Percentiles rank a stretch among this genome's conserved stretches.
phyloP scores from a whole-genome alignment of 768 basidiomycete genomes.

The Sutorius australiensis region DNA sequence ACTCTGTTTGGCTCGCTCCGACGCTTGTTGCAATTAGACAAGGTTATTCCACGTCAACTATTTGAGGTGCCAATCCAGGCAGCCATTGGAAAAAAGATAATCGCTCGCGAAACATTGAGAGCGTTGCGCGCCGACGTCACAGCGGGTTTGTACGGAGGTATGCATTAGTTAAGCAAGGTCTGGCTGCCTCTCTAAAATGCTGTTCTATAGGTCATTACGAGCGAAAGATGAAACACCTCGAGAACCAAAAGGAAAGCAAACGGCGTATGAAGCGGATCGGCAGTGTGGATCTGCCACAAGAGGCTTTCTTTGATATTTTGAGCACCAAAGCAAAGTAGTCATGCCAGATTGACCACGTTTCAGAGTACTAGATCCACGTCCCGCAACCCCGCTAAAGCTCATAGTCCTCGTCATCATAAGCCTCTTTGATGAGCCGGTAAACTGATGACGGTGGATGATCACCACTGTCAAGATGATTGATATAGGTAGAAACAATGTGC shows the following conservation, averaged over 20 bases:
- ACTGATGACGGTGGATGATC: constrained; percentile 96
- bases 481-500: background rate
- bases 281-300: constrained; percentile 86
- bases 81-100: constrained; percentile 77
- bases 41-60: constrained; percentile 87
- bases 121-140: constrained; percentile 91
- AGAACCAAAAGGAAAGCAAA: constrained; percentile 93
- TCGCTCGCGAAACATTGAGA: constrained; percentile 85
- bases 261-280: constrained; percentile 85
- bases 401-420: constrained; percentile 93
- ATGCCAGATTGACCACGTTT: background rate
- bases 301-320: constrained; percentile 92
- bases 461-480: constrained; percentile 51
- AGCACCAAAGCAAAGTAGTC: constrained; percentile 45
- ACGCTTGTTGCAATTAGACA: constrained; percentile 45
- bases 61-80: constrained; percentile 98
- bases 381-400: constrained; percentile 43
- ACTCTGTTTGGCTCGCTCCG: background rate
- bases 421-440: constrained; percentile 87
- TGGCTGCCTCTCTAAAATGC: background rate
- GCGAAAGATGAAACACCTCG: constrained; percentile 84
- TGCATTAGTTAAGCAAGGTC: constrained; percentile 6
- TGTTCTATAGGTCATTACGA: constrained; percentile 72
- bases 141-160: constrained; percentile 88
- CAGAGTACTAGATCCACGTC: background rate